Conservation (phyloP, 116 monocot species). For the Zostera marina region DNA sequence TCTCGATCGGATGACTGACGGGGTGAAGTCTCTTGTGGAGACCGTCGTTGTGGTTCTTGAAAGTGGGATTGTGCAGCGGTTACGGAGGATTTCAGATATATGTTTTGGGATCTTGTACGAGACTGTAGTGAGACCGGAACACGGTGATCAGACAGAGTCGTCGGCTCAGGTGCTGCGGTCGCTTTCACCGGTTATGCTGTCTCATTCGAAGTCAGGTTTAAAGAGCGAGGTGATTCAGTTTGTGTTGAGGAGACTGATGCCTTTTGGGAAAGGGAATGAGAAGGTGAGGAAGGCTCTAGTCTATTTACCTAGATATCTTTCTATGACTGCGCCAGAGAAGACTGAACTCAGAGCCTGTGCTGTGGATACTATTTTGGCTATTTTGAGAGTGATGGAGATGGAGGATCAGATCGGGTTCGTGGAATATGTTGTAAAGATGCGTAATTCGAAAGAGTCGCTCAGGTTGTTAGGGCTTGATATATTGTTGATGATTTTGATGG, state of each 20-base stretch:
- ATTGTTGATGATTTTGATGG: conserved; percentile 33
- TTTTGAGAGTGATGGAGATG: conserved; percentile 37
- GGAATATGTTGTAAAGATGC: conserved; percentile 50
- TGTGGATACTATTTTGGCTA: conserved; percentile 56
- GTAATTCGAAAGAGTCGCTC: conserved; percentile 42
- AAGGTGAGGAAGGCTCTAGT: conserved; percentile 40
- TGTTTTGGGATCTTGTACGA: conserved; percentile 44
- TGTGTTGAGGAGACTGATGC: conserved; percentile 25
- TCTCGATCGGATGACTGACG: conserved; percentile 39
- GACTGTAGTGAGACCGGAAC: conserved; percentile 30
- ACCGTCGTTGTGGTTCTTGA: conserved; percentile 29
- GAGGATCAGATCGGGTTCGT: conserved; percentile 41
- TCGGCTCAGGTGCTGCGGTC: conserved; percentile 32
- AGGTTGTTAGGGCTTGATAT: conserved; percentile 76
- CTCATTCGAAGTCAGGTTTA: conserved; percentile 30
- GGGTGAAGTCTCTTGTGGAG: conserved; percentile 49
- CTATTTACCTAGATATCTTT: conserved; percentile 67
- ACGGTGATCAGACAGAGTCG: conserved; percentile 35
- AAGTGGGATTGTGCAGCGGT: conserved; percentile 3
- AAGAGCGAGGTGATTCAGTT: conserved; percentile 26
- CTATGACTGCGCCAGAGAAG: conserved; percentile 55
- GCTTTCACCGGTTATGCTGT: conserved; percentile 34
- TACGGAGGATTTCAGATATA: conserved; percentile 16
- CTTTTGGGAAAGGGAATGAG: conserved; percentile 31
- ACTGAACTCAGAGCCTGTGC: conserved; percentile 63